These are phyloP conservation scores for Sarcocystis neurona DNA, from an alignment of 169 alveolate genomes.

Conservation along the genomic window DNA sequence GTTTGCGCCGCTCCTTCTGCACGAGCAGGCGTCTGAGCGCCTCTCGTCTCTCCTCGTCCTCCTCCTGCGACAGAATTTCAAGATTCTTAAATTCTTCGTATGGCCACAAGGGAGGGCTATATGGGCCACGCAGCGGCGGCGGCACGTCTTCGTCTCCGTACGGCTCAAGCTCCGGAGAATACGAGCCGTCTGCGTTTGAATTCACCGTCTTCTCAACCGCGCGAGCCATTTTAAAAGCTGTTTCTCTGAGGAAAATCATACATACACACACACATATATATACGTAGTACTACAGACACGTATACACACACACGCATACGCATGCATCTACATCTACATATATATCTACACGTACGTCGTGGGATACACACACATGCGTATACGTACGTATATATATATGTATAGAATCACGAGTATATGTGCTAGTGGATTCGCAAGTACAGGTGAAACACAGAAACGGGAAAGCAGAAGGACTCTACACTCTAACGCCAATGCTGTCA, in stretches of 20 bases:
- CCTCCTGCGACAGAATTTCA: constrained; percentile 46
- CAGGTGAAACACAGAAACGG: too few relatives aligned
- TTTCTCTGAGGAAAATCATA: background rate
- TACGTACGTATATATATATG: too few relatives aligned
- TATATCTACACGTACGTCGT: too few relatives aligned
- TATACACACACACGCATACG: too few relatives aligned
- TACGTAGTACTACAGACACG: too few relatives aligned
- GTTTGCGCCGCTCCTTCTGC: constrained; percentile 51
- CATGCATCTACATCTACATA: too few relatives aligned
- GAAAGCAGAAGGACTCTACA: too few relatives aligned
- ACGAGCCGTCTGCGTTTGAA: constrained; percentile 59
- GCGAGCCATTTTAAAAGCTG: constrained; percentile 40
- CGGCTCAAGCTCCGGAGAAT: constrained; percentile 66
- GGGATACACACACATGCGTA: too few relatives aligned
- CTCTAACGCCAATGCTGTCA: too few relatives aligned
- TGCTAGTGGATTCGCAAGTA: too few relatives aligned
- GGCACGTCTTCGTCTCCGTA: constrained; percentile 54
- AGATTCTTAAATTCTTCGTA: constrained; percentile 54
- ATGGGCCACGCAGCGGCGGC: constrained; percentile 58
- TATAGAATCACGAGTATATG: too few relatives aligned
- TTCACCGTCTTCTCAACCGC: constrained; percentile 54
- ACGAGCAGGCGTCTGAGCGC: background rate
- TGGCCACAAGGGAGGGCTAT: constrained; percentile 49
- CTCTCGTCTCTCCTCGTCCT: constrained; percentile 42
- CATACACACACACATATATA: too few relatives aligned